These are phyloP conservation scores for Staphylotrichum tortipilum DNA, from an alignment of 495 filamentous ascomycete species.

Conservation along the genomic window DNA sequence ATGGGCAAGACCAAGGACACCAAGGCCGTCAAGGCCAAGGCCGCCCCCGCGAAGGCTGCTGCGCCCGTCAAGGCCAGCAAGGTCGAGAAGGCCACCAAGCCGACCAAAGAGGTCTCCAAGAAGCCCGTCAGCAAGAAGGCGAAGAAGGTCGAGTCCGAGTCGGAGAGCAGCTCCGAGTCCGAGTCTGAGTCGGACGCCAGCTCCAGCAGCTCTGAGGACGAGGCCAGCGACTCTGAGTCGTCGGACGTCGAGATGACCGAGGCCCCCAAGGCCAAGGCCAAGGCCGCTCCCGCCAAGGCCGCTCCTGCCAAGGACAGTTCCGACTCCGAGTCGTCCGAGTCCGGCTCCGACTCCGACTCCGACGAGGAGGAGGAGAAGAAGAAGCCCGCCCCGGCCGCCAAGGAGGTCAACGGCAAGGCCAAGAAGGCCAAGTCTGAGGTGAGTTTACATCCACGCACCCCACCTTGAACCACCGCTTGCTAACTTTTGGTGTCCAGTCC, in stretches of 20 bases:
- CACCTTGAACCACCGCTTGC: background rate
- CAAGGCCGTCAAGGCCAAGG: slow-evolving; percentile 42
- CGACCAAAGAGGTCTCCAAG: slow-evolving; percentile 23
- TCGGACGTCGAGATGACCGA: slow-evolving; percentile 43
- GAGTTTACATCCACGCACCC: background rate
- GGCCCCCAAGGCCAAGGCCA: slow-evolving; percentile 32
- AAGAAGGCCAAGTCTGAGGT: slow-evolving; percentile 32
- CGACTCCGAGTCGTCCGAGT: slow-evolving; percentile 23
- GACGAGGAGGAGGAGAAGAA: slow-evolving; percentile 36
- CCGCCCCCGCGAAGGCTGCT: slow-evolving; percentile 21
- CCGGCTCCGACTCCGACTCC: slow-evolving; percentile 36
- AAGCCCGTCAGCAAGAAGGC: slow-evolving; percentile 21
- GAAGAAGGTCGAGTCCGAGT: slow-evolving; percentile 29
- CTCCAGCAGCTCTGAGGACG: slow-evolving; percentile 10
- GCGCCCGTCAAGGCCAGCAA: slow-evolving; percentile 38
- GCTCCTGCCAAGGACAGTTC: slow-evolving; percentile 25
- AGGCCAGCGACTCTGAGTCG: slow-evolving; percentile 27
- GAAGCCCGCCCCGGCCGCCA: slow-evolving; percentile 32
- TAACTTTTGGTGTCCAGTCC: slow-evolving; percentile 15
- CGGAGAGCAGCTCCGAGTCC: slow-evolving; percentile 16
- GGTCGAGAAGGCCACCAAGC: slow-evolving; percentile 31
- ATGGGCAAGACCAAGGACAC: slow-evolving; percentile 52
- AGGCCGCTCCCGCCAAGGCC: too few species aligned
- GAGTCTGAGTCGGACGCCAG: slow-evolving; percentile 16
- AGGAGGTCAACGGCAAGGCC: slow-evolving; percentile 26